phyloP scores from a whole-genome alignment of 2,329 filamentous ascomycete genomes.

The Fusarium sp. region DNA sequence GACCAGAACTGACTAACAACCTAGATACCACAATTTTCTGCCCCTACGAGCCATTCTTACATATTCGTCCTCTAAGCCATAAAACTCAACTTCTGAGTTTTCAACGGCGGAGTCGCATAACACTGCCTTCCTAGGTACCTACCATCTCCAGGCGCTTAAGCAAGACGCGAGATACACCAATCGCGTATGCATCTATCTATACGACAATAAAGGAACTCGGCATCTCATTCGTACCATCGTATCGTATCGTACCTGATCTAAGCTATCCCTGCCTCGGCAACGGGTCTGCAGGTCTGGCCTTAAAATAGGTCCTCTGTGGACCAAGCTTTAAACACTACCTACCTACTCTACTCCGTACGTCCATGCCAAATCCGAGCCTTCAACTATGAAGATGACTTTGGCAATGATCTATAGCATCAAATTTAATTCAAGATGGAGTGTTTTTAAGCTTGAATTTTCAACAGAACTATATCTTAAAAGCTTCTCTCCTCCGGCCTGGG shows the following conservation, averaged over 20 bases:
- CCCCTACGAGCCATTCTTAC: not conserved
- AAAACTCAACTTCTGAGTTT: not conserved
- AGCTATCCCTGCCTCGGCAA: slow-evolving; percentile 18
- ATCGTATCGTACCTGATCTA: slow-evolving; percentile 29
- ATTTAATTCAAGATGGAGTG: not conserved
- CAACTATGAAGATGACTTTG: not conserved
- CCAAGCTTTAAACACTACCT: slow-evolving; percentile 14
- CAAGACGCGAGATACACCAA: slow-evolving; percentile 27
- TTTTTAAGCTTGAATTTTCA: slow-evolving; percentile 2
- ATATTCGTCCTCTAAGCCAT: not conserved
- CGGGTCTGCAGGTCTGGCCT: slow-evolving; percentile 19
- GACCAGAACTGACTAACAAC: not conserved
- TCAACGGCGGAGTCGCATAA: not conserved
- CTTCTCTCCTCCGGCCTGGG: slow-evolving; percentile 5
- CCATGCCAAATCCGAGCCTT: slow-evolving; percentile 5
- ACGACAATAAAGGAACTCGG: slow-evolving; percentile 5
- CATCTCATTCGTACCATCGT: slow-evolving; percentile 6
- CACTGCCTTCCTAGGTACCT: not conserved
- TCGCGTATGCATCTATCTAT: slow-evolving; percentile 9
- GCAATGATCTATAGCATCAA: not conserved
- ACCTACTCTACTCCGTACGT: not conserved
- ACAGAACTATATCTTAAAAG: not conserved
- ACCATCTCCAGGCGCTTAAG: slow-evolving; percentile 21
- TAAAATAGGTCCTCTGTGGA: slow-evolving; percentile 35
- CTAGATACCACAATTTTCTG: too few relatives aligned